Evolutionary conservation across 2,329 filamentous ascomycete species (phyloP).

Genomic region (Raffaelea arxii): DNA sequence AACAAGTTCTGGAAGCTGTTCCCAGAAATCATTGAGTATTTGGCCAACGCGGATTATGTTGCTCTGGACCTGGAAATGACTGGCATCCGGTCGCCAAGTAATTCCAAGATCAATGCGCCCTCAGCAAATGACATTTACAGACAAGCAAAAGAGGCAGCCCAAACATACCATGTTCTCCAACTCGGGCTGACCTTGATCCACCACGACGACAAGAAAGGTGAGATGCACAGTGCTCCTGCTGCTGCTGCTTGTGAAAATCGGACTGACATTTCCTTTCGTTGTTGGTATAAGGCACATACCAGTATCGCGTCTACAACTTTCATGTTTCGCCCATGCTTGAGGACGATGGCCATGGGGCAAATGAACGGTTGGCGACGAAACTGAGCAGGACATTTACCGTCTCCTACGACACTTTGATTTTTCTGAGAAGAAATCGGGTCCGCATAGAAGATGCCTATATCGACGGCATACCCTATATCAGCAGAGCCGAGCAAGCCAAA

Average conservation of each 20-base stretch:
- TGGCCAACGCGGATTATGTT: slow-evolving; percentile 21
- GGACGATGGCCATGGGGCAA: slow-evolving; percentile 4
- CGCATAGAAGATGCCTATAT: slow-evolving; percentile 16
- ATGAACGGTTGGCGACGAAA: slow-evolving; percentile 12
- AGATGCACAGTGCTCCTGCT: too few species aligned
- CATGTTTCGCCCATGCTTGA: slow-evolving; percentile 20
- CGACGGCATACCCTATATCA: slow-evolving; percentile 23
- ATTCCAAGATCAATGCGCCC: background rate
- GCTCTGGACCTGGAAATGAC: slow-evolving; percentile 29
- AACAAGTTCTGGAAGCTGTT: slow-evolving; percentile 20
- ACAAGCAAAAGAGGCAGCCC: slow-evolving; percentile 18
- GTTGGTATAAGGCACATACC: too few species aligned
- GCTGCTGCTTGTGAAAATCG: too few species aligned
- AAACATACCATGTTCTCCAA: slow-evolving; percentile 23
- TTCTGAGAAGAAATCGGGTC: slow-evolving; percentile 19
- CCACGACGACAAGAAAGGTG: slow-evolving; percentile 6
- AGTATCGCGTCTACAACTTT: too few species aligned
- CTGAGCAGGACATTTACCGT: slow-evolving; percentile 19
- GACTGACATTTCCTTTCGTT: too few species aligned
- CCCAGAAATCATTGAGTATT: slow-evolving; percentile 18
- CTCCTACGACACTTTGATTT: slow-evolving; percentile 18
- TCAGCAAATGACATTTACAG: slow-evolving; percentile 17
- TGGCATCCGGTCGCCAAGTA: slow-evolving; percentile 16
- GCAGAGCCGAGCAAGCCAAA: slow-evolving; percentile 13
- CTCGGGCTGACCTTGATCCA: slow-evolving; percentile 25